Evolutionary conservation across 73 alveolate genomes (phyloP).

Genomic region (Paramecium biaurelia): DNA sequence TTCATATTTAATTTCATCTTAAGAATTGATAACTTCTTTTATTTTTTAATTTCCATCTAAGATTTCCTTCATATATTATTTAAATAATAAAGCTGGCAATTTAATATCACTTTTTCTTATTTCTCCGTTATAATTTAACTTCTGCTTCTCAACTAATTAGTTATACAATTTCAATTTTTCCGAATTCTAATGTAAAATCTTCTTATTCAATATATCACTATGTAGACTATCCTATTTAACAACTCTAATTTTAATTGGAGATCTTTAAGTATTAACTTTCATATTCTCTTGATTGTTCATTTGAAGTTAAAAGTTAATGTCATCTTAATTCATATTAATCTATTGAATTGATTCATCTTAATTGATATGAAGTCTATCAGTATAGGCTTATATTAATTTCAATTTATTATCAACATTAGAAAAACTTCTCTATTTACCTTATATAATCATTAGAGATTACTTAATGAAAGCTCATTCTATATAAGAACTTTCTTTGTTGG

Average conservation of each 20-base stretch:
- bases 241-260: not conserved
- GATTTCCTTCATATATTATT: not conserved
- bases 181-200: not conserved
- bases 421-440: conserved; percentile 33
- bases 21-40: not conserved
- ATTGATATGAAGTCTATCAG: conserved; percentile 9
- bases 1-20: not conserved
- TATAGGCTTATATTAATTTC: not conserved
- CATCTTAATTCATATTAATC: not conserved
- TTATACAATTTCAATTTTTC: not conserved
- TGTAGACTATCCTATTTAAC: not conserved
- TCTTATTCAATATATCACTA: not conserved
- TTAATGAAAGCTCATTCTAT: not conserved
- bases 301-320: not conserved
- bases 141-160: not conserved
- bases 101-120: not conserved
- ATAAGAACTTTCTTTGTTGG: not conserved
- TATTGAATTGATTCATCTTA: conserved; percentile 27
- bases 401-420: conserved; percentile 24
- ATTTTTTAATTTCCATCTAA: not conserved
- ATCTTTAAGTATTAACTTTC: not conserved
- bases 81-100: not conserved
- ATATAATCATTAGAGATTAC: not conserved
- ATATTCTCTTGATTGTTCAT: not conserved
- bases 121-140: not conserved